Percentiles rank a stretch among this genome's conserved stretches.
Evolutionary conservation across 2,329 filamentous ascomycete species (phyloP).

Genomic region (Penicillium sp.): DNA sequence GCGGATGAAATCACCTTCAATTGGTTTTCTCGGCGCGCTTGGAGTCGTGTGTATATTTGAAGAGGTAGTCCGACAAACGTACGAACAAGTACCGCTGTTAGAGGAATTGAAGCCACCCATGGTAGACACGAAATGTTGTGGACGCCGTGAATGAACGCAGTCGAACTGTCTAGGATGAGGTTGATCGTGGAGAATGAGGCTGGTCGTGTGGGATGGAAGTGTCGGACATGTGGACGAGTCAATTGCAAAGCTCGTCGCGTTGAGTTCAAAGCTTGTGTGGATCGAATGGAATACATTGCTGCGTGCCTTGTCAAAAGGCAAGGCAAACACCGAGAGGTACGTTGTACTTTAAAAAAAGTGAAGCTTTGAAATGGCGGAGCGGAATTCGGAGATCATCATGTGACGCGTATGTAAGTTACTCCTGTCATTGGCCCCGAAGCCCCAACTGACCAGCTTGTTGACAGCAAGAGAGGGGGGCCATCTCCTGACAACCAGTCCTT

Average conservation of each 20-base stretch:
- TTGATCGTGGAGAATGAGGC: constrained; percentile 39
- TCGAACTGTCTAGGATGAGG: constrained; percentile 43
- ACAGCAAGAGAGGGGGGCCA: constrained; percentile 14
- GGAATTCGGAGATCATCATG: constrained; percentile 17
- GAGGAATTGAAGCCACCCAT: constrained; percentile 54
- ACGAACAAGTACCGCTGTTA: constrained; percentile 53
- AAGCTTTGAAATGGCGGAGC: constrained; percentile 3
- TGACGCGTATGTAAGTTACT: constrained; percentile 23
- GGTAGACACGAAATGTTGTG: constrained; percentile 49
- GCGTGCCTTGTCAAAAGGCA: not conserved
- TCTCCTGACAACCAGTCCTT: constrained; percentile 7
- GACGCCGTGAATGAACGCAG: constrained; percentile 49
- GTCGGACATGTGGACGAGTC: constrained; percentile 34
- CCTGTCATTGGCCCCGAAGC: constrained; percentile 5
- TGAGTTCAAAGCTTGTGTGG: constrained; percentile 2
- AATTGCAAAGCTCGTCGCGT: not conserved
- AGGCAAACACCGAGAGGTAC: not conserved
- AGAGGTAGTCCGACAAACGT: constrained; percentile 48
- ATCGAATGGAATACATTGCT: constrained; percentile 17
- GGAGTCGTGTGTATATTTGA: constrained; percentile 42
- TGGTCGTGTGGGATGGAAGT: constrained; percentile 51
- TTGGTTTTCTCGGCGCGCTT: constrained; percentile 41
- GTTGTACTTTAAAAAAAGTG: not conserved
- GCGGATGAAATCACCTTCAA: constrained; percentile 43
- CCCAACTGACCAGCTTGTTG: constrained; percentile 21